phyloP scores from a whole-genome alignment of 2,329 filamentous ascomycete species.

The Trematosphaeria pertusa region DNA sequence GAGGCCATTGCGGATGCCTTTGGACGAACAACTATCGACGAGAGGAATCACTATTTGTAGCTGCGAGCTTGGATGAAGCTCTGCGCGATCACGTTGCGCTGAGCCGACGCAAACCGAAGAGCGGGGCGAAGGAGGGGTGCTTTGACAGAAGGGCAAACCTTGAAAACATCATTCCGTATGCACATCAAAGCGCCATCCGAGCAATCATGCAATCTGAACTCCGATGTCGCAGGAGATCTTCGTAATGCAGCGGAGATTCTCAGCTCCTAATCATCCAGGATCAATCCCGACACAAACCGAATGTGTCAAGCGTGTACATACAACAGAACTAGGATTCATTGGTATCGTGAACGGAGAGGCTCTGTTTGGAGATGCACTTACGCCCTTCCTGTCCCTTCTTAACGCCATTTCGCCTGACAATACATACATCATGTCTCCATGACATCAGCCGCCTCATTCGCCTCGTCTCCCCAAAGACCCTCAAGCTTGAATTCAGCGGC shows the following conservation, averaged over 20 bases:
- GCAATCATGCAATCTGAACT: background rate
- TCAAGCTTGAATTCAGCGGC: conserved; percentile 95
- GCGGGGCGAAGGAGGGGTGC: conserved; percentile 15
- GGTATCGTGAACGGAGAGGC: conserved; percentile 19
- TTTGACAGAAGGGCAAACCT: background rate
- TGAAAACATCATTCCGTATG: conserved; percentile 4
- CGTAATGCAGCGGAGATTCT: background rate
- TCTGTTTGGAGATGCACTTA: no score
- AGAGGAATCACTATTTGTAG: conserved; percentile 20
- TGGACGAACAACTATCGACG: no score
- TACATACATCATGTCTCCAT: conserved; percentile 39
- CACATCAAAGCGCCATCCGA: conserved; percentile 1
- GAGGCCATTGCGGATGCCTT: conserved; percentile 36
- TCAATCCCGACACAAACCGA: no score
- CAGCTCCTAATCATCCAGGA: background rate
- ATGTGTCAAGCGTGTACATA: background rate
- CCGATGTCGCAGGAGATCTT: conserved; percentile 8
- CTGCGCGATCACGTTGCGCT: background rate
- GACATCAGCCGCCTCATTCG: conserved; percentile 41
- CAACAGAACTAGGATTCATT: background rate
- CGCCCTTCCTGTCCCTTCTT: background rate
- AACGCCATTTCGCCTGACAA: conserved; percentile 8
- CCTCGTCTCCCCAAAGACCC: conserved; percentile 81
- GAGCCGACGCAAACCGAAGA: conserved; percentile 30
- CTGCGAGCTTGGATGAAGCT: conserved; percentile 1